Evolutionary conservation across 164 flowering plant species (phyloP).

Genomic region (Brasenia schreberi): DNA sequence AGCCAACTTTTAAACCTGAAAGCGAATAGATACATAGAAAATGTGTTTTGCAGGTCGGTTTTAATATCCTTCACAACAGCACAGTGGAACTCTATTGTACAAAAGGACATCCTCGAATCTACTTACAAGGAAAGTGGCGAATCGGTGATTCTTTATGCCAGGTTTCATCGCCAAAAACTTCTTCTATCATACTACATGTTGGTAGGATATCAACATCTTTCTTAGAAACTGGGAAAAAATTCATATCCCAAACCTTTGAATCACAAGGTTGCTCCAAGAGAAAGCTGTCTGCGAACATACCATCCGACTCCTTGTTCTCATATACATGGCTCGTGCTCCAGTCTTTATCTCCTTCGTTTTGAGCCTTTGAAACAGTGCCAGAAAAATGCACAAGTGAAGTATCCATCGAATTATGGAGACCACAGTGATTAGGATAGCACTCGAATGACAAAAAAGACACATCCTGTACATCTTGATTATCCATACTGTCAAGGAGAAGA

Average conservation of each 20-base stretch:
- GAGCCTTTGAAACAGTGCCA: conserved; percentile 9
- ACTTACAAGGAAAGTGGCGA: too few relatives aligned
- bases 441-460: conserved; percentile 32
- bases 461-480: conserved; percentile 24
- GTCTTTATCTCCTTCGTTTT: conserved; percentile 4
- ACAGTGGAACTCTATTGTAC: too few relatives aligned
- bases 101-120: too few relatives aligned
- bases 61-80: too few relatives aligned
- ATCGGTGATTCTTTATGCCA: conserved; percentile 10
- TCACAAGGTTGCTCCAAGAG: conserved; percentile 30
- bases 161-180: conserved; percentile 47
- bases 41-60: too few relatives aligned
- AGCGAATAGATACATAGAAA: too few relatives aligned
- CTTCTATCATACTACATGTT: conserved; percentile 50
- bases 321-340: conserved; percentile 11
- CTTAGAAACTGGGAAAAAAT: conserved; percentile 18
- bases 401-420: background rate
- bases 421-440: conserved; percentile 7
- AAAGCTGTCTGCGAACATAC: conserved; percentile 1
- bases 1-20: too few relatives aligned
- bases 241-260: conserved; percentile 35
- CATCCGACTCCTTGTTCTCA: conserved; percentile 11
- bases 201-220: conserved; percentile 38
- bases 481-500: conserved; percentile 4
- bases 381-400: conserved; percentile 2